phyloP scores from a whole-genome alignment of 2,329 filamentous ascomycete species.

The Polytolypa hystricis region DNA sequence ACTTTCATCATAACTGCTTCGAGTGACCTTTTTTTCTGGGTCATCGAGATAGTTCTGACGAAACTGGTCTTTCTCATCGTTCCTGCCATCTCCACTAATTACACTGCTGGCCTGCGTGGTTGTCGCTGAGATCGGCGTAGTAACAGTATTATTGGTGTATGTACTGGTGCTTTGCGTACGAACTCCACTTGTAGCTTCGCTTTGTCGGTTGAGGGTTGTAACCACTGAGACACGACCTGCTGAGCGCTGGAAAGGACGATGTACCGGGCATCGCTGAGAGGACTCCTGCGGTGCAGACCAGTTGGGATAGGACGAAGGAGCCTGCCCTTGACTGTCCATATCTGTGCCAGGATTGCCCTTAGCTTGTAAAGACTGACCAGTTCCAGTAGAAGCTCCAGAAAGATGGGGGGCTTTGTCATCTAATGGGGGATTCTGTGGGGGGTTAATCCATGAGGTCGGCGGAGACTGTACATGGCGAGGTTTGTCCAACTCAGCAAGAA shows the following conservation, averaged over 20 bases:
- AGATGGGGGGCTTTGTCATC: neutral
- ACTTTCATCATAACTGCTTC: slow-evolving; percentile 29
- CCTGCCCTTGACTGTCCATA: neutral
- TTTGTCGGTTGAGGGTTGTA: slow-evolving; percentile 26
- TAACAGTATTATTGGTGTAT: slow-evolving; percentile 28
- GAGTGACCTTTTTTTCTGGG: too few species aligned
- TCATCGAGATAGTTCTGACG: too few species aligned
- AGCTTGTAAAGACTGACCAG: neutral
- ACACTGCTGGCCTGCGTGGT: slow-evolving; percentile 36
- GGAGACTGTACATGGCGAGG: neutral
- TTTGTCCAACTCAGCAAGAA: neutral
- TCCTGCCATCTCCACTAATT: slow-evolving; percentile 24
- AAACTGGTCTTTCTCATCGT: neutral
- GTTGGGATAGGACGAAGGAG: too few species aligned
- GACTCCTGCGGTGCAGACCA: neutral
- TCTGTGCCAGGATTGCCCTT: neutral
- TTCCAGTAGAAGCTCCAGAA: neutral
- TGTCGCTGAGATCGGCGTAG: slow-evolving; percentile 31
- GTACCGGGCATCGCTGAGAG: slow-evolving; percentile 8
- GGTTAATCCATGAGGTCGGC: neutral
- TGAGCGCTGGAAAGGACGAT: slow-evolving; percentile 25
- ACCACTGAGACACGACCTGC: slow-evolving; percentile 24
- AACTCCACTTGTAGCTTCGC: slow-evolving; percentile 20
- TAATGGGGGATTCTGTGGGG: neutral
- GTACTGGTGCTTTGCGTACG: slow-evolving; percentile 31